Percentiles rank a stretch among this genome's conserved stretches.
Conservation (phyloP, 495 filamentous ascomycete species). For the Talaromyces adpressus region DNA sequence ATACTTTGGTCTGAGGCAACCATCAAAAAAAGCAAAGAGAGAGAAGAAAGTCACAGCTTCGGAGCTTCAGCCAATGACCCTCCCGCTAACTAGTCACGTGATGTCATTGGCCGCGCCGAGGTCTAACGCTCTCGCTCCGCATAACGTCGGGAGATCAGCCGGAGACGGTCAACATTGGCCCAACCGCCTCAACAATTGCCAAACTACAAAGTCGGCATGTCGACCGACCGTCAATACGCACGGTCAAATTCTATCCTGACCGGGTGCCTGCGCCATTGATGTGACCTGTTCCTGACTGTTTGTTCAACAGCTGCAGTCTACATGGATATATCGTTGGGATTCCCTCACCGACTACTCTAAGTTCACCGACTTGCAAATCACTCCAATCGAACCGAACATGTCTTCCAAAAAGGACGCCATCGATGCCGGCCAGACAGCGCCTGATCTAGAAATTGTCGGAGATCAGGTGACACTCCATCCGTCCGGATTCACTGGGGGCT, state of each 20-base stretch:
- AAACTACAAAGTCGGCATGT: not conserved
- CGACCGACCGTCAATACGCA: not conserved
- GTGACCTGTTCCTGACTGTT: not conserved
- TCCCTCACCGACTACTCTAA: constrained; percentile 1
- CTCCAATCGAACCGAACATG: constrained; percentile 17
- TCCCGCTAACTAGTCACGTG: not conserved
- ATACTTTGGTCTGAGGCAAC: not conserved
- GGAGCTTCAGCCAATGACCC: not conserved
- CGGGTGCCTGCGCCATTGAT: not conserved
- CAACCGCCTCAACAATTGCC: not conserved
- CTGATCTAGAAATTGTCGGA: constrained; percentile 77
- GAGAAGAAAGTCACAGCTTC: not conserved
- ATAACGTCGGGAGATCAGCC: not conserved
- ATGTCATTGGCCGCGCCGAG: not conserved
- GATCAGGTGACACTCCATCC: constrained; percentile 74
- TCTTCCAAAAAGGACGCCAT: constrained; percentile 27
- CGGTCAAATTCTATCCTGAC: not conserved
- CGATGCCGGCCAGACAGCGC: constrained; percentile 46
- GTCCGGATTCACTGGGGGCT: constrained; percentile 52
- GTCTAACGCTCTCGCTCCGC: constrained; percentile 3
- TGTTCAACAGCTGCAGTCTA: not conserved
- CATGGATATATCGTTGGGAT: not conserved
- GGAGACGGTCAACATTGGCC: not conserved
- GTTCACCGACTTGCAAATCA: not conserved
- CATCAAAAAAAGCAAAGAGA: not conserved